Base-by-base conservation (phyloP, 2,329 filamentous ascomycete species). In the Zasmidium cellare region DNA sequence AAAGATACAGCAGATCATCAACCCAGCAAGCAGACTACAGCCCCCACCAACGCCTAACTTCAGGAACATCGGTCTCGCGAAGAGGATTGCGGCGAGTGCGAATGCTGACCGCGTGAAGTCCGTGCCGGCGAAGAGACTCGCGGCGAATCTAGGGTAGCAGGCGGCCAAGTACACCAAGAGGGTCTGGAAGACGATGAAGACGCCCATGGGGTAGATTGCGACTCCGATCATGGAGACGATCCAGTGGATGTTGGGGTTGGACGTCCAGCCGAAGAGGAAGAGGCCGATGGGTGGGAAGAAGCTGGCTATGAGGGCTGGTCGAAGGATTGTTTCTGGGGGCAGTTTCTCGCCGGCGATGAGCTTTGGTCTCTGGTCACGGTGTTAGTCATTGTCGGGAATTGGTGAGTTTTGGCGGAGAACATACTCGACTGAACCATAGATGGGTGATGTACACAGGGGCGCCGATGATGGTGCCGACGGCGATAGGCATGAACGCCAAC, bases 91-190 rank as follows among this genome's bases (percentile, higher is more conserved):
- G 9, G 52, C 35, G 12, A 52, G 47, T 11, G 56, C 56, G 2
- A 58, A 31, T 19, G 41, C 14, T 20, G 51, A 38, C 44, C 56
- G 31, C 19, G 47, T 79, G 69, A 85, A 82, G 22, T 85, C 84
- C 66, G 85, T 87, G 2, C 77, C 82, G 1, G 84, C 84, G 65
- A 87, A 86, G 16, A 87, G 72, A 51, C 77, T 80, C 41, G 84
- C 83, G 1, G 83, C 83, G 64, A 75, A 76, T 44, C 68, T 65
- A 16, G 75, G 75, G 56, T 77, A 76, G 6, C 65, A 65, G 35
- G 74, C 56, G 0, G 72, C 71, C 45, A 77, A 63, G 61, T 77
- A 77, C 24, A 76, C 65, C 61, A 75, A 72, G 44, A 76, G 67
- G 51, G 71, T 74, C 65, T 79, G 77, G 56, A 79, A 69, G 14